Evolutionary conservation across 2,329 filamentous ascomycete genomes (phyloP), one percentile per base, ranked within the genome.

Genomic region (Chaetothyriales sp.): DNA sequence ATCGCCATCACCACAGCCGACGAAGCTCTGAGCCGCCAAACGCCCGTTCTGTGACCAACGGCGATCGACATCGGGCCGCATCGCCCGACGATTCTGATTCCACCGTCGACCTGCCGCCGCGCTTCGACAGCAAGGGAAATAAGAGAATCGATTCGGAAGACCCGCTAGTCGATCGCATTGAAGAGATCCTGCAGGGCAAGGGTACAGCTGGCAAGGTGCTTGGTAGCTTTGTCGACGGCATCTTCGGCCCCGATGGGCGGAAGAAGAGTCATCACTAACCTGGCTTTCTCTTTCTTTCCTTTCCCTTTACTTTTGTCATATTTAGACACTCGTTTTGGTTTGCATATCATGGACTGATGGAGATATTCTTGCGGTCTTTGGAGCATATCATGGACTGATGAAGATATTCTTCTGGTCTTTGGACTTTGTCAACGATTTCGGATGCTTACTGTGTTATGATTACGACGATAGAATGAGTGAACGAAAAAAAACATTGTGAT

Each of bases 31-130:
- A 57, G 32, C 59, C 56, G 1, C 44, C 58, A 56, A 8, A 49
- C 56, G 42, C 58, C 56, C 10, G 49, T 57, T 48, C 43, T 47
- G 36, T 58, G 28, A 44, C 56, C 53, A 47, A 55, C 12, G 49
- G 46, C 18, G 48, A 45, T 46, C 43, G 46, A 20, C 48, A 51
- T 42, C 46, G 2, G n/a, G 45, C 42, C 39, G 42, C 18, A 49
- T 54, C 36, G 47, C 52, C 39, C 45, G 4, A 18, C 45, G 65
- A 68, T 42, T 71, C 69, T 1, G 70, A 72, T 49, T 64, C 66
- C 15, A 72, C 69, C 1, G 60, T 71, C 26, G 69, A 72, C 10
- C 55, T 72, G 2, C 69, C 69, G 5, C 61, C 66, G 26, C 64
- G 70, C 5, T 72, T 72, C 53, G 70, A 72, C 53, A 60, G 63